These are phyloP conservation scores for Lodderomyces oxycetoniae DNA, from an alignment of 1,139 yeast species.

Conservation along the genomic window DNA sequence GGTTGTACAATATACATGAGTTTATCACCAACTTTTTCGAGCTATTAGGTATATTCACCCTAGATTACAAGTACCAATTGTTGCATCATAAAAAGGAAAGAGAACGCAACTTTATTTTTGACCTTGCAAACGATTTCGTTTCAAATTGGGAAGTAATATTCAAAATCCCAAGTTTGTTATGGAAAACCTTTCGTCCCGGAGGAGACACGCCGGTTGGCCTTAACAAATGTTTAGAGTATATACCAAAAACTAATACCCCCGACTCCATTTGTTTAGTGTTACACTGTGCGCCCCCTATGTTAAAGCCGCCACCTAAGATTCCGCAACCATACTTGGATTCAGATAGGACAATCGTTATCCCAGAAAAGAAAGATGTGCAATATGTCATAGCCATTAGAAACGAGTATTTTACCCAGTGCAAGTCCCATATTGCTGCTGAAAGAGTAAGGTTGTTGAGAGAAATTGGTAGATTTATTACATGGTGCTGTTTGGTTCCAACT, in stretches of 20 bases:
- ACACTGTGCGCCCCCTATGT: constrained; percentile 12
- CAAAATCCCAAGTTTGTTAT: constrained; percentile 8
- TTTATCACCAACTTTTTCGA: constrained; percentile 8
- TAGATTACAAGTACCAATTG: constrained; percentile 10
- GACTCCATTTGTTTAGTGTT: constrained; percentile 19
- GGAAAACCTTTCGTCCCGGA: constrained; percentile 9
- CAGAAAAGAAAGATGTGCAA: constrained; percentile 30
- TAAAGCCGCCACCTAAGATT: constrained; percentile 31
- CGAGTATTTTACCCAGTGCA: constrained; percentile 35
- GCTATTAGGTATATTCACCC: constrained; percentile 10
- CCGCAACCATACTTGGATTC: constrained; percentile 42
- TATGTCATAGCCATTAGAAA: constrained; percentile 25
- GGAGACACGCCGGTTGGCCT: constrained; percentile 14
- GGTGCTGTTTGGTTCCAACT: constrained; percentile 27
- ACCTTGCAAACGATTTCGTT: constrained; percentile 3
- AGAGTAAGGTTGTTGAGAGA: constrained; percentile 33
- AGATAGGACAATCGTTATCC: constrained; percentile 32
- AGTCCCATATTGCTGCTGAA: constrained; percentile 39
- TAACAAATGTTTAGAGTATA: constrained; percentile 10
- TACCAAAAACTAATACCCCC: constrained; percentile 18
- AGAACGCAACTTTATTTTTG: constrained; percentile 4
- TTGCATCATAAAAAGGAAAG: constrained; percentile 4
- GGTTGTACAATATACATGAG: constrained; percentile 5
- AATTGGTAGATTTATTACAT: constrained; percentile 33
- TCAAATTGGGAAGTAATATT: constrained; percentile 8